phyloP scores from a whole-genome alignment of 2,329 filamentous ascomycete genomes.

The Fusarium drepaniforme region DNA sequence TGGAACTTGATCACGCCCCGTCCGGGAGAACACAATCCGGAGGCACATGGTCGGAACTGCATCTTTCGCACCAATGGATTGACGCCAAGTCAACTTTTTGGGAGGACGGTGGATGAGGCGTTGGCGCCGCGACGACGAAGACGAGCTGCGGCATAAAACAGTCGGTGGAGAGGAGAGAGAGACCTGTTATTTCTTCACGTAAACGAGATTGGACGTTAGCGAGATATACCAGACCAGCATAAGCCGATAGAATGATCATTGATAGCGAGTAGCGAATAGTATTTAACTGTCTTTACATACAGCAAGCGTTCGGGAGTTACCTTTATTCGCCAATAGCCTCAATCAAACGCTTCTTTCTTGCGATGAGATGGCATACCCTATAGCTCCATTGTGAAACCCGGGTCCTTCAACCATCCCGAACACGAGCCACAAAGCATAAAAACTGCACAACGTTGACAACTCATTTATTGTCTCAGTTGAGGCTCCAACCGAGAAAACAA shows the following conservation, averaged over 20 bases:
- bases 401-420: background rate
- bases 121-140: background rate
- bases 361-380: background rate
- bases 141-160: too few relatives aligned
- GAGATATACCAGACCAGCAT: background rate
- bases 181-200: too few relatives aligned
- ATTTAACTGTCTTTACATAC: background rate
- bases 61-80: constrained; percentile 14
- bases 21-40: constrained; percentile 6
- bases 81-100: constrained; percentile 10
- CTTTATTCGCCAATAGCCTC: background rate
- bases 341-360: too few relatives aligned
- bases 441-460: background rate
- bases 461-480: background rate
- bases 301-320: background rate
- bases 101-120: background rate
- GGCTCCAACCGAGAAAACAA: background rate
- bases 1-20: constrained; percentile 7
- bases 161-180: background rate
- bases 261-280: background rate
- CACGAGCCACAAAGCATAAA: background rate
- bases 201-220: background rate
- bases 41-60: constrained; percentile 11
- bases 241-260: background rate
- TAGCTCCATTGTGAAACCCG: background rate